These are phyloP conservation scores for Teunomyces barrocoloradensis DNA, from an alignment of 805 yeast genomes.

Conservation along the genomic window DNA sequence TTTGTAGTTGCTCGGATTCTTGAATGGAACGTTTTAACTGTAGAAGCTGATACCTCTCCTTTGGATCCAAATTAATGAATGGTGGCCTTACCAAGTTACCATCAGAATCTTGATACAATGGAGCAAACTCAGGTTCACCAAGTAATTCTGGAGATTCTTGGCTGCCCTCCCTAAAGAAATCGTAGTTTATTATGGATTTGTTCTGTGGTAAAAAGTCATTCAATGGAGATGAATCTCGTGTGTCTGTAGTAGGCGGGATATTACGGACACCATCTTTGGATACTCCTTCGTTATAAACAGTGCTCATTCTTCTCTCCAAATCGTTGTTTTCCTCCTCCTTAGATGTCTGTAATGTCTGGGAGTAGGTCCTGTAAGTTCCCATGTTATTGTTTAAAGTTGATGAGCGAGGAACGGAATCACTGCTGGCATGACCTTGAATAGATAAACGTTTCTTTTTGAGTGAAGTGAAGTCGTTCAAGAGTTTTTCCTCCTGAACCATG, in stretches of 20 bases:
- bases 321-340: conserved; percentile 24
- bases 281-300: conserved; percentile 15
- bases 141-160: conserved; percentile 2
- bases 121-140: conserved; percentile 33
- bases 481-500: conserved; percentile 14
- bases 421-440: conserved; percentile 15
- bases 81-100: conserved; percentile 44
- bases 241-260: not conserved
- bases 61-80: conserved; percentile 42
- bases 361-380: conserved; percentile 20
- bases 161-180: not conserved
- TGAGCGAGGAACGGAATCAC: conserved; percentile 24
- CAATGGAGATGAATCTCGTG: conserved; percentile 7
- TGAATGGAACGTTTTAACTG: conserved; percentile 39
- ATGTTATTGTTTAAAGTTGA: conserved; percentile 14
- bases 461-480: conserved; percentile 22
- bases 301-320: conserved; percentile 28
- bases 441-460: conserved; percentile 29
- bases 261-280: conserved; percentile 11
- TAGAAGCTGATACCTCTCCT: conserved; percentile 40
- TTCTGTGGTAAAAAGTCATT: not conserved
- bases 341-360: conserved; percentile 13
- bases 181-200: not conserved
- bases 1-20: conserved; percentile 32
- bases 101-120: conserved; percentile 32